Base-by-base conservation (phyloP, 2,329 filamentous ascomycete genomes). In the Xylaria polymorpha region DNA sequence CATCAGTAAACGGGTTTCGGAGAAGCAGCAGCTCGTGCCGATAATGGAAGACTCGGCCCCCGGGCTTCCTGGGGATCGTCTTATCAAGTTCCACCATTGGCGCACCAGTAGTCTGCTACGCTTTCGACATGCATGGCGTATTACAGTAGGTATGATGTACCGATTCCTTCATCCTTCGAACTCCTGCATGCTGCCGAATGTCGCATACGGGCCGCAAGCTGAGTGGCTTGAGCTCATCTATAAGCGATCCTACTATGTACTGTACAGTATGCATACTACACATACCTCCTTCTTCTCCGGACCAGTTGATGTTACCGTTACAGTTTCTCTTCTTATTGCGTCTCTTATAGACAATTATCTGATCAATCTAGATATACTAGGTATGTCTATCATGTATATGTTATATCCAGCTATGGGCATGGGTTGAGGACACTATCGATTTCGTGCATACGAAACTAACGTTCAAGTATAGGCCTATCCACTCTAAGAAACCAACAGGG, bases 131-230 rank as follows among this genome's bases (percentile, higher is more conserved):
- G n/a, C 9, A 22, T n/a, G 7, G n/a, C 46, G 41, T 18, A 15
- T 6, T 43, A n/a, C n/a, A n/a, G n/a, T n/a, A n/a, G n/a, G n/a
- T n/a, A 7, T n/a, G 12, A 43, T 43, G 46, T 50, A 53, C 53
- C 32, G 53, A 39, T 20, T 56, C 53, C 53, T 56, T 56, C 53
- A 22, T 56, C n/a, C 53, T 56, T 29, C 51, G 12, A 39, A 14
- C 35, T 56, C 53, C 53, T 39, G 53, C 53, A 39, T 56, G 14
- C 15, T n/a, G 50, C 8, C 32, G 32, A 39, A 12, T 12, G n/a
- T 15, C 39, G 20, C 35, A 15, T 56, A 39, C 53, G 53, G 53
- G 22, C 53, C 39, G 53, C 53, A 32, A 56, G 20, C 51, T 55
- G 18, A 35, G 50, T 15, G 10, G 51, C 29, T n/a, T 35, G 29